Base-by-base conservation (phyloP, 345 rosid genomes). In the Eucalyptus marginata region DNA sequence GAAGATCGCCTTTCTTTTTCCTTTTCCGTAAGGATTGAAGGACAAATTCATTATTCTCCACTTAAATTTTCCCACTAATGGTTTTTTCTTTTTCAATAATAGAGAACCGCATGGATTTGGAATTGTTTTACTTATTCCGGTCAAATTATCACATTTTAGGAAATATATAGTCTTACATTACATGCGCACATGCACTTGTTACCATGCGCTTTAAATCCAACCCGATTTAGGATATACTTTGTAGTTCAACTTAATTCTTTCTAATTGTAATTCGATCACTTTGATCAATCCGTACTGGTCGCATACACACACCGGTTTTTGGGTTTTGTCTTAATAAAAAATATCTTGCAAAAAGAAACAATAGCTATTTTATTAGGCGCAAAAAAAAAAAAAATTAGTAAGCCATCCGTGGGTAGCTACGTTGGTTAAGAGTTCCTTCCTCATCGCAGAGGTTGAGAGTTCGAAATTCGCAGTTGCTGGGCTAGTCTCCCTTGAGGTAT, bases 351-450 rank as follows among this genome's bases (percentile, higher is more conserved):
- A 52, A 52, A 20, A 52, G 10, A 52, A 52, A 52, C 10, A 20
- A 20, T 20, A 52, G 25, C 58, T 7, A 52, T 20, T 52, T 52
- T 52, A 20, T 52, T 7, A 52, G 10, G 58, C 58, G 8, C 24
- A 8, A 8, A 7, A 52, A 3, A 17, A 52, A 0, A 7, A 18
- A n/a, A n/a, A n/a, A n/a, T n/a, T n/a, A n/a, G n/a, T n/a, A n/a
- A n/a, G n/a, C n/a, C n/a, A n/a, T n/a, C n/a, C n/a, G n/a, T n/a
- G n/a, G n/a, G n/a, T n/a, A n/a, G n/a, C n/a, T n/a, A n/a, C n/a
- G n/a, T n/a, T n/a, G n/a, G n/a, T n/a, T n/a, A n/a, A n/a, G n/a
- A n/a, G n/a, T n/a, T n/a, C n/a, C n/a, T n/a, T n/a, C n/a, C n/a
- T n/a, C n/a, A n/a, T n/a, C n/a, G n/a, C n/a, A n/a, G n/a, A n/a